Evolutionary conservation across 257 asterid genomes (phyloP).

Genomic region (Solanum dulcamara): DNA sequence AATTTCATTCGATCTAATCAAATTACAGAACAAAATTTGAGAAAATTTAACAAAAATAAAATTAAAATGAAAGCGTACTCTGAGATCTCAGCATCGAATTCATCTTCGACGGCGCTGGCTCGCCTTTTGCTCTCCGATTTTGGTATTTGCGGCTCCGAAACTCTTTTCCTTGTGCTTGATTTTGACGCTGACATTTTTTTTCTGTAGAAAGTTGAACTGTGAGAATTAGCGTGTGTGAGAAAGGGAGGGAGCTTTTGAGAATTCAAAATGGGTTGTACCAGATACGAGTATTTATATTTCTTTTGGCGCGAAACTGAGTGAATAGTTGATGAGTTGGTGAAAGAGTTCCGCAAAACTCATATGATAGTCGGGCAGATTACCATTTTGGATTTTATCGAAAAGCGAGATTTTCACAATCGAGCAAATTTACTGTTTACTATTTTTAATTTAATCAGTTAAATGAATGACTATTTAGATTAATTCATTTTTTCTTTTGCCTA

Average conservation of each 20-base stretch:
- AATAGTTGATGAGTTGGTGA: neutral
- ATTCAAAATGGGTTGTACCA: neutral
- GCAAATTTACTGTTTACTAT: no score
- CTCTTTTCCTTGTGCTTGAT: constrained; percentile 49
- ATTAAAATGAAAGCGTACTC: constrained; percentile 23
- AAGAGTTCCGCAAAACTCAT: no score
- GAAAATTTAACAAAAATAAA: neutral
- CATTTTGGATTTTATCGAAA: no score
- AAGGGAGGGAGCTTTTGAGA: neutral
- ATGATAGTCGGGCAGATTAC: no score
- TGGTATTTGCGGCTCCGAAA: constrained; percentile 29
- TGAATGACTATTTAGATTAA: no score
- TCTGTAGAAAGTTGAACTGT: neutral
- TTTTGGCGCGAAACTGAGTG: neutral
- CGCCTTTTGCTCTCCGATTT: constrained; percentile 53
- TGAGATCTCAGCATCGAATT: constrained; percentile 69
- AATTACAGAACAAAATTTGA: neutral
- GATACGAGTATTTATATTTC: neutral
- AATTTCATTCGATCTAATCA: neutral
- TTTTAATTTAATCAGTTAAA: no score
- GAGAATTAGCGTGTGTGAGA: neutral
- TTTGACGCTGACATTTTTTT: constrained; percentile 50
- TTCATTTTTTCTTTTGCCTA: neutral
- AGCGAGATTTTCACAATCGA: no score
- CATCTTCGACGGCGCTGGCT: constrained; percentile 41